Conservation (phyloP, 2,329 filamentous ascomycete species). For the Talaromyces piceae region DNA sequence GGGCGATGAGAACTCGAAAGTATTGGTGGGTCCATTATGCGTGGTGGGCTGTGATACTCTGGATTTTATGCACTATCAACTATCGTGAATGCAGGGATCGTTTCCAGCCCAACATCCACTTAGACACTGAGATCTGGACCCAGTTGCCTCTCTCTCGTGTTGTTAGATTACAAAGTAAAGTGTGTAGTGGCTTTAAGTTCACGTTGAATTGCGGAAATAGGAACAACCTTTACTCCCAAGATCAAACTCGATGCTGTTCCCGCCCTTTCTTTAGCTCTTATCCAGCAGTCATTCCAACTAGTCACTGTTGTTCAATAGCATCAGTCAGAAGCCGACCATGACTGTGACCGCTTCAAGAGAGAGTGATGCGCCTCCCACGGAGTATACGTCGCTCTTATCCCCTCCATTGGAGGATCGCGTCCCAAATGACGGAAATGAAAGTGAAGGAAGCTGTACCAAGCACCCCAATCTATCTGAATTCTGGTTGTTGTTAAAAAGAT, state of each 20-base stretch:
- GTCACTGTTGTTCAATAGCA: neutral
- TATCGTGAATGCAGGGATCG: neutral
- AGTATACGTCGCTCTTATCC: constrained; percentile 24
- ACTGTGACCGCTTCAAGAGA: neutral
- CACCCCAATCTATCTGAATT: constrained; percentile 51
- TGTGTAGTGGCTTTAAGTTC: too few species aligned
- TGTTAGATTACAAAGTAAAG: too few species aligned
- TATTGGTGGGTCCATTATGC: too few species aligned
- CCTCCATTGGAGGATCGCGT: constrained; percentile 14
- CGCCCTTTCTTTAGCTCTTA: too few species aligned
- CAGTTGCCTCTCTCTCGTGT: neutral
- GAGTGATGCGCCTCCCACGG: constrained; percentile 11
- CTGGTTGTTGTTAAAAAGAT: constrained; percentile 59
- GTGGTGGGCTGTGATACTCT: too few species aligned
- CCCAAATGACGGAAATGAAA: constrained; percentile 6
- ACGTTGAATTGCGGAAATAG: too few species aligned
- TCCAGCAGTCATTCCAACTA: neutral
- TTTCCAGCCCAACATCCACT: neutral
- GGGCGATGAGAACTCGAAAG: too few species aligned
- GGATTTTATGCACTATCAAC: too few species aligned
- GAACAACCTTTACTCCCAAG: too few species aligned
- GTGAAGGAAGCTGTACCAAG: neutral
- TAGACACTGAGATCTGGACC: neutral
- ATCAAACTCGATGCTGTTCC: too few species aligned
- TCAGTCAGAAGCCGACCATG: neutral